A percentile compares a stretch with the other conserved stretches of the same genome.
Conservation (phyloP, 164 flowering plant species). For the Santalum album region DNA sequence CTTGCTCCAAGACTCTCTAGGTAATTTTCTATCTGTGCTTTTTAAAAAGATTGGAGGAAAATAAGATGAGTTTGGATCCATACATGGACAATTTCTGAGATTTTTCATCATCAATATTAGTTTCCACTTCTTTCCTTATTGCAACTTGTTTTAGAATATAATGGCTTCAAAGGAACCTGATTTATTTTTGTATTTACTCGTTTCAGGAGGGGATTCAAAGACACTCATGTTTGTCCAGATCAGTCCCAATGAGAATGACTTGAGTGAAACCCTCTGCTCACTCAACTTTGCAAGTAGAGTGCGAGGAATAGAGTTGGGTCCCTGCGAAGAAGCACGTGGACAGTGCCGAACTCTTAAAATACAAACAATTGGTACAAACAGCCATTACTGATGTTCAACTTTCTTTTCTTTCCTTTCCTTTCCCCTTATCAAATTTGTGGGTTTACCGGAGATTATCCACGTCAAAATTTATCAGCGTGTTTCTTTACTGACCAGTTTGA, state of each 20-base stretch:
- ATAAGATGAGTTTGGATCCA: too few relatives aligned
- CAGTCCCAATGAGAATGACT: slow-evolving; percentile 82
- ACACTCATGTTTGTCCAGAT: slow-evolving; percentile 93
- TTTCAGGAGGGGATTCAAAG: slow-evolving; percentile 92
- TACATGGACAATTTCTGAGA: too few relatives aligned
- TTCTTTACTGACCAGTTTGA: slow-evolving; percentile 42
- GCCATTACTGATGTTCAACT: background rate
- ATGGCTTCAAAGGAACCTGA: slow-evolving; percentile 5
- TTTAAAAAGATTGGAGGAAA: too few relatives aligned
- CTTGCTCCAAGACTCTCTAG: slow-evolving; percentile 93
- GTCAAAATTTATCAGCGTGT: too few relatives aligned
- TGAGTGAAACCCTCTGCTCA: slow-evolving; percentile 88
- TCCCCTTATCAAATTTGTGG: too few relatives aligned
- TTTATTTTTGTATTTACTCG: background rate
- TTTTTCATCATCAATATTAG: too few relatives aligned
- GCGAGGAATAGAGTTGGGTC: slow-evolving; percentile 89
- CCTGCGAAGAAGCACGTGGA: slow-evolving; percentile 86
- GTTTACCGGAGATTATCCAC: too few relatives aligned
- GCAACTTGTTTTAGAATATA: background rate
- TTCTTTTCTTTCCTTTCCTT: background rate
- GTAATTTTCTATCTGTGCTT: slow-evolving; percentile 28
- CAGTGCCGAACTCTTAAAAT: slow-evolving; percentile 49
- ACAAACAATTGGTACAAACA: slow-evolving; percentile 66
- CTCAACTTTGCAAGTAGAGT: slow-evolving; percentile 96
- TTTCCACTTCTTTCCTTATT: too few relatives aligned